These are phyloP conservation scores for Camellia japonica DNA, from an alignment of 148 eudicot genomes.

Conservation along the genomic window DNA sequence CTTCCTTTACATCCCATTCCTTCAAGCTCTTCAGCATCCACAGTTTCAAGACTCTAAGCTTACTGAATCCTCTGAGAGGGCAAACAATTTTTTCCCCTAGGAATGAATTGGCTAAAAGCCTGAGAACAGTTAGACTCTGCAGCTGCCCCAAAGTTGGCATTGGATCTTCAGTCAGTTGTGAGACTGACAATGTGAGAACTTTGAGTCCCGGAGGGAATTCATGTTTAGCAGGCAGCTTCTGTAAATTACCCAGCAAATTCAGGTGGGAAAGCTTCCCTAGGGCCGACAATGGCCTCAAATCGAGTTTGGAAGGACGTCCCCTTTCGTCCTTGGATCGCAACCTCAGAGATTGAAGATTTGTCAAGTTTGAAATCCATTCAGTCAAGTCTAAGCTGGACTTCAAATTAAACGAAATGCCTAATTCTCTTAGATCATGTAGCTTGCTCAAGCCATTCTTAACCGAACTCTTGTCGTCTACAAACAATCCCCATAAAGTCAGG, in stretches of 20 bases:
- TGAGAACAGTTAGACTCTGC: constrained; percentile 30
- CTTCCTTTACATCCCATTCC: constrained; percentile 30
- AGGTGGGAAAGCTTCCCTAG: constrained; percentile 32
- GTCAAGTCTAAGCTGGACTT: neutral
- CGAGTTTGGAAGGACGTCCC: constrained; percentile 31
- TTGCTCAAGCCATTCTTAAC: constrained; percentile 22
- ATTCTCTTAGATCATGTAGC: constrained; percentile 32
- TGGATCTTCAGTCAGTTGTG: constrained; percentile 35
- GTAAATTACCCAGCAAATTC: constrained; percentile 37
- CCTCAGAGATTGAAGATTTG: constrained; percentile 30
- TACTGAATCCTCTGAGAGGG: constrained; percentile 24
- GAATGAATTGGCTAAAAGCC: constrained; percentile 45
- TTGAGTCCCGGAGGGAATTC: constrained; percentile 37
- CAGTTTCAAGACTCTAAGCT: constrained; percentile 37
- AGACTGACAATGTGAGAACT: constrained; percentile 43
- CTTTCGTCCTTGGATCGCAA: constrained; percentile 37
- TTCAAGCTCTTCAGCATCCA: constrained; percentile 43
- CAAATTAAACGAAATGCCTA: constrained; percentile 36
- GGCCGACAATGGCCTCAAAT: constrained; percentile 16
- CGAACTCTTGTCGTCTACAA: constrained; percentile 23
- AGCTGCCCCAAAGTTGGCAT: constrained; percentile 38
- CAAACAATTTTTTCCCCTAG: constrained; percentile 23
- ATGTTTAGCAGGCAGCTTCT: neutral
- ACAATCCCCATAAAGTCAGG: constrained; percentile 43
- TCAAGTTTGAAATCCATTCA: constrained; percentile 29